Evolutionary conservation across 2,329 filamentous ascomycete species (phyloP), one percentile per base, ranked within the genome.

Genomic region (Alternaria incomplexa): DNA sequence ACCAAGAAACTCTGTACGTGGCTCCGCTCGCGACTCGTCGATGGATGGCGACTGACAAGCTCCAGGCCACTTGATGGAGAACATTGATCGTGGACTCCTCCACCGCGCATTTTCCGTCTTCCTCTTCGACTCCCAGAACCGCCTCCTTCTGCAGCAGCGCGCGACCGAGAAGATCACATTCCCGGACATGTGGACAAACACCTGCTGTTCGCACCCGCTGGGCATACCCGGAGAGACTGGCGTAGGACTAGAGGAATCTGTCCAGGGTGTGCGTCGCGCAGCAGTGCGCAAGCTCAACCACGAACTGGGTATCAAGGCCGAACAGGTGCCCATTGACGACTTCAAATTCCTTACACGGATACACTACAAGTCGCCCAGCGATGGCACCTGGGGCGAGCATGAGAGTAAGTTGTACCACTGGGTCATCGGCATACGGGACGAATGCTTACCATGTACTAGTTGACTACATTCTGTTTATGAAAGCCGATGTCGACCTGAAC

Each of bases 111-210:
- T 99, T 82, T 98, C 95, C 62, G 93, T 96, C 72, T 99, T 99
- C 85, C 90, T 99, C 71, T 99, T 99, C 85, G 93, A 98, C 83
- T 91, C 92, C 65, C 87, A 96, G 79, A 96, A 97, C 81, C 91
- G 93, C 74, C 86, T 98, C 64, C 91, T 99, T 47, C 89, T 99
- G 55, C 96, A 99, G 83, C 96, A 98, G 85, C 92, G 96, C 71
- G 96, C 96, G 26, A 85, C 90, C 44, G 95, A 98, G 84, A 99
- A 99, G 86, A 99, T 99, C 78, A 99, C 96, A 7, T 99, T 99
- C 83, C 95, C 96, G n/a, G 93, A 97, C 79, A 94, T 97, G 91
- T 99, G 96, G 96, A 99, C 96, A 68, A 99, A 99, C 83, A 99
- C 96, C 30, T 99, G 96, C 87, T 99, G 96, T 86, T 99, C 96